Conservation (phyloP, 768 basidiomycete genomes). For the Russula abietina region DNA sequence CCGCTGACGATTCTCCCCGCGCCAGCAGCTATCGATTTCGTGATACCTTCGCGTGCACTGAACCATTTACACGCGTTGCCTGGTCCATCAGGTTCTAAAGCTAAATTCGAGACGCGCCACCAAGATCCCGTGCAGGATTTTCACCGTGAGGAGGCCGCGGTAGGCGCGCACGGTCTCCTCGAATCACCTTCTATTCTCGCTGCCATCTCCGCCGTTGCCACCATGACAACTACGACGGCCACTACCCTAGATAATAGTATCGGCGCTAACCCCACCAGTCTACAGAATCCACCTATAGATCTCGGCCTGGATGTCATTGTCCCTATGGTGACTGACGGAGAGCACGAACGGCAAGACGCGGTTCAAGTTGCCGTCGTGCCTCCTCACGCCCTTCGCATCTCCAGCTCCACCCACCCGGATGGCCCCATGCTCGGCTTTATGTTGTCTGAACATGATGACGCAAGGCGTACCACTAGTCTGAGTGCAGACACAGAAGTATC, state of each 20-base stretch:
- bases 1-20: constrained; percentile 4
- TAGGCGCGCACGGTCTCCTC: constrained; percentile 19
- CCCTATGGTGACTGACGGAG: neutral
- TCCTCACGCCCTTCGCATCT: neutral
- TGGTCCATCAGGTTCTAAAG: neutral
- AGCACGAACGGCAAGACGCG: neutral
- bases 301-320: neutral
- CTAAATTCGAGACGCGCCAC: neutral
- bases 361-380: neutral
- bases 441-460: neutral
- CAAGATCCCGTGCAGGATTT: constrained; percentile 5
- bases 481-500: constrained; percentile 6
- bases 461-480: neutral
- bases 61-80: constrained; percentile 2
- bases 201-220: neutral
- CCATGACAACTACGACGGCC: neutral
- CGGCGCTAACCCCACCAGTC: neutral
- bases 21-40: neutral
- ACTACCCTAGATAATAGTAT: neutral
- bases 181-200: neutral
- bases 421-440: constrained; percentile 15
- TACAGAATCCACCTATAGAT: neutral
- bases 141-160: constrained; percentile 11
- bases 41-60: constrained; percentile 5
- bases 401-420: constrained; percentile 1